phyloP scores from a whole-genome alignment of 768 basidiomycete species.

The Boletellus emodensis region DNA sequence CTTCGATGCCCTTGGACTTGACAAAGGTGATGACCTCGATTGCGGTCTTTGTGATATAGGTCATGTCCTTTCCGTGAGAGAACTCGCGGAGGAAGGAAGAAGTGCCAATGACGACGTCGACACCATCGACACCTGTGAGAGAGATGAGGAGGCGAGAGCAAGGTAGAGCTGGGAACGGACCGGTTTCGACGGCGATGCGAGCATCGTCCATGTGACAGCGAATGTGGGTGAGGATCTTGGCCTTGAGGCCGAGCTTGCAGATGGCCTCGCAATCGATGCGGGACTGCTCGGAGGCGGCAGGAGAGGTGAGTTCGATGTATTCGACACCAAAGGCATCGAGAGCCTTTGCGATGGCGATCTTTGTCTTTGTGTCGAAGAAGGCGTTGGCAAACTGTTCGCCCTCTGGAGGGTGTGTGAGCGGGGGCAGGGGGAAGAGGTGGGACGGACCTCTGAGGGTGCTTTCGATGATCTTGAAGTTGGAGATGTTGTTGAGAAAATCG shows the following conservation, averaged over 20 bases:
- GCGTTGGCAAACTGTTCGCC: constrained; percentile 99
- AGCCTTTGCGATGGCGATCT: constrained; percentile 96
- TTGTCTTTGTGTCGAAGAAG: constrained; percentile 99
- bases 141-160: background rate
- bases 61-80: constrained; percentile 99
- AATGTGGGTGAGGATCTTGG: constrained; percentile 98
- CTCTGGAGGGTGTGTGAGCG: constrained; percentile 48
- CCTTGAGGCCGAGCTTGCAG: constrained; percentile 96
- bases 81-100: constrained; percentile 99
- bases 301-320: constrained; percentile 98
- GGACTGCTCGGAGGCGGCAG: constrained; percentile 95
- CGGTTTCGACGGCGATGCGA: constrained; percentile 95
- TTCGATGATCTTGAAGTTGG: constrained; percentile 94
- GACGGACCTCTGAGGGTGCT: constrained; percentile 86
- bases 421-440: background rate
- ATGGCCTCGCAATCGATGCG: constrained; percentile 93
- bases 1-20: constrained; percentile 99
- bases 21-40: constrained; percentile 99
- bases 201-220: constrained; percentile 99
- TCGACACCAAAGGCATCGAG: constrained; percentile 99
- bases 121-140: constrained; percentile 86
- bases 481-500: constrained; percentile 89
- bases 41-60: constrained; percentile 98
- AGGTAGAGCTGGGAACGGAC: constrained; percentile 38
- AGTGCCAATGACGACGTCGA: constrained; percentile 98